Conservation (phyloP, 306 rosid genomes). For the Fagus sylvatica region DNA sequence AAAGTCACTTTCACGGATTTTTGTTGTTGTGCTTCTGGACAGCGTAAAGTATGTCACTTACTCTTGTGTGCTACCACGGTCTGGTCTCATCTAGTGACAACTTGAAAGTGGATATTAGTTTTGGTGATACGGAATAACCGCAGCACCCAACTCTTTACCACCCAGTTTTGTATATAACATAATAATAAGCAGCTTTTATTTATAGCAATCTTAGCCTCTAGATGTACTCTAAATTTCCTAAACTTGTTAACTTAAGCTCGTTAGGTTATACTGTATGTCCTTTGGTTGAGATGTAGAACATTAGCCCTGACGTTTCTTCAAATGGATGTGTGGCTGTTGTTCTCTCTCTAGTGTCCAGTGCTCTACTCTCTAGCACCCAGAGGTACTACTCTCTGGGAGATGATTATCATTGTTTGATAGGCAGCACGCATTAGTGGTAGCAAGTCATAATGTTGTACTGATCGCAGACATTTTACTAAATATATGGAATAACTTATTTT, state of each 20-base stretch:
- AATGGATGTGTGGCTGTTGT: neutral
- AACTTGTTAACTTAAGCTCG: neutral
- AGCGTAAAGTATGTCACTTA: slow-evolving; percentile 91
- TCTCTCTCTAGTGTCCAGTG: too few relatives aligned
- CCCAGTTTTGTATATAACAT: slow-evolving; percentile 42
- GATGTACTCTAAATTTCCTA: neutral
- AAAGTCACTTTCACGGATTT: slow-evolving; percentile 75
- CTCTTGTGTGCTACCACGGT: slow-evolving; percentile 82
- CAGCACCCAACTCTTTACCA: slow-evolving; percentile 31
- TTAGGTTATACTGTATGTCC: neutral
- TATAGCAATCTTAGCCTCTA: neutral
- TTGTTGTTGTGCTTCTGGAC: slow-evolving; percentile 79
- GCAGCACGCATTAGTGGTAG: neutral
- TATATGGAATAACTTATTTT: neutral
- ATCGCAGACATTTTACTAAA: neutral
- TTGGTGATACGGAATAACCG: neutral
- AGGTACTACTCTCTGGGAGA: neutral
- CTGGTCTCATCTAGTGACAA: slow-evolving; percentile 63
- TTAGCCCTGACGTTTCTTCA: neutral
- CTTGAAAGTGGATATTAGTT: slow-evolving; percentile 34
- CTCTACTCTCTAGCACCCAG: neutral
- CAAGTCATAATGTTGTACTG: neutral
- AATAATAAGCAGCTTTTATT: slow-evolving; percentile 11
- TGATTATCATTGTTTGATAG: neutral
- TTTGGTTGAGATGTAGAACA: neutral